phyloP scores from a whole-genome alignment of 2,329 filamentous ascomycete genomes.

The Cladosporium colombiae region DNA sequence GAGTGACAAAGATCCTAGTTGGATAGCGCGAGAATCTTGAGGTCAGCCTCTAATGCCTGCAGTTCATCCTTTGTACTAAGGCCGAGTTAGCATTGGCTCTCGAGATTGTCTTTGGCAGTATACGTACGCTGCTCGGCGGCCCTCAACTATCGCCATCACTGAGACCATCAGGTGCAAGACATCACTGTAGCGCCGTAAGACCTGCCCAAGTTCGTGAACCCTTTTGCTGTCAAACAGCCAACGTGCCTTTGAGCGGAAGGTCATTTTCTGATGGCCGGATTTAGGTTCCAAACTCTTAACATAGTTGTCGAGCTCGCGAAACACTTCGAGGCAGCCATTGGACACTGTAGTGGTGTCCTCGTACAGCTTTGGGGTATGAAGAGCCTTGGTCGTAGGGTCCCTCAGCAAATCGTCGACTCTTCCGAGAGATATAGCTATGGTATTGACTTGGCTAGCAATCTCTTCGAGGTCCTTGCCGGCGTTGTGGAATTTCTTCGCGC shows the following conservation, averaged over 20 bases:
- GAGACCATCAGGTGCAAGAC: conserved; percentile 18
- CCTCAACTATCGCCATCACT: conserved; percentile 14
- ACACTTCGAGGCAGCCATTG: conserved; percentile 9
- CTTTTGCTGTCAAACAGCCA: not conserved
- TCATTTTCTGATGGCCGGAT: not conserved
- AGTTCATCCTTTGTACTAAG: conserved; percentile 14
- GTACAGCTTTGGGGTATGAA: conserved; percentile 15
- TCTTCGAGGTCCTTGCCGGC: conserved; percentile 3
- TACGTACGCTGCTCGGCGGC: conserved; percentile 13
- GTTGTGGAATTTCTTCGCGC: not conserved
- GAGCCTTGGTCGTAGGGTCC: conserved; percentile 1
- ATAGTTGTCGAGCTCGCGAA: conserved; percentile 8
- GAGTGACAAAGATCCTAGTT: conserved; percentile 1
- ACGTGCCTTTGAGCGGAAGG: not conserved
- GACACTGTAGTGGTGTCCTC: conserved; percentile 5
- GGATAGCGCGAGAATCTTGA: not conserved
- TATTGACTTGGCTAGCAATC: not conserved
- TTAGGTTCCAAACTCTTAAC: conserved; percentile 1
- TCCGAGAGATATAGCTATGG: not conserved
- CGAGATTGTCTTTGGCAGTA: not conserved
- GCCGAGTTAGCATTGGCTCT: not conserved
- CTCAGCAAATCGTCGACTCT: not conserved
- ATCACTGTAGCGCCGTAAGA: conserved; percentile 1
- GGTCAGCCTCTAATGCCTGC: not conserved
- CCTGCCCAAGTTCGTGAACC: not conserved